Percentiles rank a stretch among this genome's conserved stretches.
Conservation (phyloP, 345 rosid species). For the Pseudoturritis turrita region DNA sequence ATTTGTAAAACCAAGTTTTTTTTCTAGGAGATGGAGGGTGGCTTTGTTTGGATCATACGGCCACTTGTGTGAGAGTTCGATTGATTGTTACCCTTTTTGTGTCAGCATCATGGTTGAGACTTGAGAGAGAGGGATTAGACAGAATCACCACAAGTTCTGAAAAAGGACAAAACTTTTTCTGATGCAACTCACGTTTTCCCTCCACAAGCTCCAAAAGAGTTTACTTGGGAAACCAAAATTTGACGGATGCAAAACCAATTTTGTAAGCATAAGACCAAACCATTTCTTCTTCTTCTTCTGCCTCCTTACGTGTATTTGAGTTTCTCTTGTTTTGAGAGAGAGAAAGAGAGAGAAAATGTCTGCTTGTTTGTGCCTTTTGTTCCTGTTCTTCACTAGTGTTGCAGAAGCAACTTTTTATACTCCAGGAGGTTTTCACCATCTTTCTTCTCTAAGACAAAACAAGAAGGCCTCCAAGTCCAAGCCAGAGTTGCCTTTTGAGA, state of each 20-base stretch:
- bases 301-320: neutral
- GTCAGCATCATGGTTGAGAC: conserved; percentile 23
- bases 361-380: conserved; percentile 10
- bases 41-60: conserved; percentile 23
- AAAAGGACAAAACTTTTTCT: conserved; percentile 23
- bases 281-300: conserved; percentile 1
- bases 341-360: conserved; percentile 11
- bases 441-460: conserved; percentile 30
- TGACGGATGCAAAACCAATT: conserved; percentile 18
- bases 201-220: conserved; percentile 22
- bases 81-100: conserved; percentile 11
- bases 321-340: conserved; percentile 1
- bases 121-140: neutral
- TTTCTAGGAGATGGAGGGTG: neutral
- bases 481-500: conserved; percentile 32
- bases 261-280: conserved; percentile 6
- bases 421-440: conserved; percentile 29
- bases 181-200: conserved; percentile 6
- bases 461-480: conserved; percentile 27
- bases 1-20: neutral
- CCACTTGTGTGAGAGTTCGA: conserved; percentile 14
- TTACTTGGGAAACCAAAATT: conserved; percentile 27
- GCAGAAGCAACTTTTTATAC: conserved; percentile 18
- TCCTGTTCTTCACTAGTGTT: conserved; percentile 13
- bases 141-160: conserved; percentile 13